Evolutionary conservation across 371 early-diverging fungal species (phyloP), one percentile per base, ranked within the genome.

Genomic region (Paraphysoderma sedebokerense): DNA sequence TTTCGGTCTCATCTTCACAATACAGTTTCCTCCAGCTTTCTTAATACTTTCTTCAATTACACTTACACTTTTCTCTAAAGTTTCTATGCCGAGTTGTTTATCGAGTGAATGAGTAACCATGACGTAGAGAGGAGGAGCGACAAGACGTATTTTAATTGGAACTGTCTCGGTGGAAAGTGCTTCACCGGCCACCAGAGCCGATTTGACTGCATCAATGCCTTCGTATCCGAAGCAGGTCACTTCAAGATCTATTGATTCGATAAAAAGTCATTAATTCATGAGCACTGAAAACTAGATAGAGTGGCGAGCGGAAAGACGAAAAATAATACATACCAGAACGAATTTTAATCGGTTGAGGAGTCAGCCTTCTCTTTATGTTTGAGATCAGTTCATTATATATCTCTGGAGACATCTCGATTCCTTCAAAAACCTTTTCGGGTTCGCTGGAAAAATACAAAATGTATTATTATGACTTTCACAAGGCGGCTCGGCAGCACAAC

Each of bases 191-290:
- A 62, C 68, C 52, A 99, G 71, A 2, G 97, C 93, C 29, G 75
- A 72, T 61, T 92, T 92, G 60, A 99, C 89, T 35, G 93, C 93
- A 59, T 89, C 87, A 20, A 99, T 87, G 53, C 99, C 99, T 62
- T 93, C 89, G 58, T 87, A 86, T 56, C 85, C 86, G 52, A 83
- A 87, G 71, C 98, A 98, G 55, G 86, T 84, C 40, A 95, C 82
- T 62, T 98, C 98, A 47, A 98, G 76, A 74, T 99, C 98, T 41
- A 57, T 54, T n/a, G 24, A 41, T 2, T 29, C 19, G 39, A 37
- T 46, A 8, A 23, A 23, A 20, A 20, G 13, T 15, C 15, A 13
- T 5, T 39, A 46, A 26, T 1, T 15, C 27, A 46, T 42, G 17
- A 12, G 46, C 33, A 46, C 38, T 39, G 48, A 26, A 22, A 19